These are phyloP conservation scores for Anthostomella pinea DNA, from an alignment of 2,329 filamentous ascomycete genomes.

Conservation along the genomic window DNA sequence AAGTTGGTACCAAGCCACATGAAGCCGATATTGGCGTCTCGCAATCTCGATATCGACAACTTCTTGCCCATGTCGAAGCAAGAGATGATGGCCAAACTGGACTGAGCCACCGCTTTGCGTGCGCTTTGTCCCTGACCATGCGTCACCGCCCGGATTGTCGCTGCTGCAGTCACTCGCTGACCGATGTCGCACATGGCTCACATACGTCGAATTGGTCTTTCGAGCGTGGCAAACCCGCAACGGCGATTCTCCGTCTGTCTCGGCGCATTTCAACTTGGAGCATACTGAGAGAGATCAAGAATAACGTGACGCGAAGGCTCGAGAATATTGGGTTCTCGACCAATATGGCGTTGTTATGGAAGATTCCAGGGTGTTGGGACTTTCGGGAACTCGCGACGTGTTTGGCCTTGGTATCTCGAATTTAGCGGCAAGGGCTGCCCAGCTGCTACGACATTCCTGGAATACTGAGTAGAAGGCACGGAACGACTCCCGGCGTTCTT, in stretches of 20 bases:
- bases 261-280: slow-evolving; percentile 21
- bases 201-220: slow-evolving; percentile 21
- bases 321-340: slow-evolving; percentile 21
- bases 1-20: slow-evolving; percentile 85
- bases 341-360: slow-evolving; percentile 23
- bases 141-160: slow-evolving; percentile 32
- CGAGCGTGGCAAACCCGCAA: slow-evolving; percentile 12
- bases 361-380: slow-evolving; percentile 21
- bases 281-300: slow-evolving; percentile 23
- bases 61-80: slow-evolving; percentile 88
- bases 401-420: slow-evolving; percentile 23
- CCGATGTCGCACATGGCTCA: slow-evolving; percentile 26
- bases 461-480: slow-evolving; percentile 25
- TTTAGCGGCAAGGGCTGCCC: slow-evolving; percentile 16
- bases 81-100: slow-evolving; percentile 96
- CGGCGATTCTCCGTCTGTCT: slow-evolving; percentile 20
- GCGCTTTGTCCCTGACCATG: slow-evolving; percentile 26
- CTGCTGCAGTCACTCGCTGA: slow-evolving; percentile 31
- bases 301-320: slow-evolving; percentile 19
- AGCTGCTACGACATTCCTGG: slow-evolving; percentile 22
- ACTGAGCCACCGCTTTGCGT: slow-evolving; percentile 58
- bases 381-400: slow-evolving; percentile 15
- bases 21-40: slow-evolving; percentile 67
- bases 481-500: slow-evolving; percentile 35
- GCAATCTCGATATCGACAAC: slow-evolving; percentile 89